phyloP scores from a whole-genome alignment of 164 flowering plant species.

The Pachysandra terminalis region DNA sequence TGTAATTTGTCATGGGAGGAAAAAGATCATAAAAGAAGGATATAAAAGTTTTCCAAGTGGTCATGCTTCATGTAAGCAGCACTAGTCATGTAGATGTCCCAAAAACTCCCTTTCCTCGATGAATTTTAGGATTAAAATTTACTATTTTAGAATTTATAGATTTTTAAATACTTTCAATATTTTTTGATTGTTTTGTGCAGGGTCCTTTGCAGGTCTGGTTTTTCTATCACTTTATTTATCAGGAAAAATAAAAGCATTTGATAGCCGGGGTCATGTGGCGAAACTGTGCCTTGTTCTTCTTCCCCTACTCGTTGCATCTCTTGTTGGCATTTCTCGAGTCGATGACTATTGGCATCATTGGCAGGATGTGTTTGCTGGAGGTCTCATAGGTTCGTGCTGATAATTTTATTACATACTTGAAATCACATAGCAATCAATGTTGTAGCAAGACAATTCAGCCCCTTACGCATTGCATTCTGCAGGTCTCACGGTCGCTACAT shows the following conservation, averaged over 20 bases:
- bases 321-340: slow-evolving; percentile 78
- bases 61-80: slow-evolving; percentile 70
- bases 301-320: slow-evolving; percentile 67
- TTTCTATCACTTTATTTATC: slow-evolving; percentile 72
- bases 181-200: too few relatives aligned
- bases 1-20: slow-evolving; percentile 71
- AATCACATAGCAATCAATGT: neutral
- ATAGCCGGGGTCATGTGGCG: slow-evolving; percentile 73
- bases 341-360: slow-evolving; percentile 96
- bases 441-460: neutral
- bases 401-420: slow-evolving; percentile 6
- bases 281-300: slow-evolving; percentile 70
- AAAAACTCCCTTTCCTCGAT: too few relatives aligned
- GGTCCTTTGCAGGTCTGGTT: slow-evolving; percentile 89
- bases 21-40: slow-evolving; percentile 65
- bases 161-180: too few relatives aligned
- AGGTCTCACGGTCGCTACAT: slow-evolving; percentile 61
- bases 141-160: too few relatives aligned
- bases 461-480: slow-evolving; percentile 17
- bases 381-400: slow-evolving; percentile 53
- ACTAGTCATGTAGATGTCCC: neutral
- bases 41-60: slow-evolving; percentile 93
- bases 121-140: too few relatives aligned
- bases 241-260: slow-evolving; percentile 75
- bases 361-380: slow-evolving; percentile 91